These are phyloP conservation scores for Gossypium davidsonii DNA, from an alignment of 441 rosid species.

Conservation along the genomic window DNA sequence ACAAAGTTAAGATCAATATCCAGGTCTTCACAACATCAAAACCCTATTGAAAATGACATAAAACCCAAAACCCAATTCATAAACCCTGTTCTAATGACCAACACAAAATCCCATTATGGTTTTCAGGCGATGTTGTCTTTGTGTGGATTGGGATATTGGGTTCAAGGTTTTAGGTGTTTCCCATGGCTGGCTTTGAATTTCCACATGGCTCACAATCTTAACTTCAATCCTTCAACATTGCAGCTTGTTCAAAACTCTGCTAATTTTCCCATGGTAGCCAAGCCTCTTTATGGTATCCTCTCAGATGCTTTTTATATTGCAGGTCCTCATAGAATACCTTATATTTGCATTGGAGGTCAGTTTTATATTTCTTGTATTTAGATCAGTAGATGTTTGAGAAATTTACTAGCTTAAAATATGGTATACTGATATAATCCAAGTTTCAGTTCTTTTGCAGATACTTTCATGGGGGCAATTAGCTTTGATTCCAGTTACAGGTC, in stretches of 20 bases:
- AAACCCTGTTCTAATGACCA: slow-evolving; percentile 22
- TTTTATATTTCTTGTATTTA: neutral
- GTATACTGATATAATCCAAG: slow-evolving; percentile 10
- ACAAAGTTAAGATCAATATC: slow-evolving; percentile 8
- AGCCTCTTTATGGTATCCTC: slow-evolving; percentile 71
- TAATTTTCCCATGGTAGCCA: slow-evolving; percentile 73
- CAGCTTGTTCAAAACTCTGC: slow-evolving; percentile 73
- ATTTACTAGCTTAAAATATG: no score
- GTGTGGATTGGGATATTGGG: slow-evolving; percentile 78
- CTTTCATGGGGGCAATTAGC: slow-evolving; percentile 70
- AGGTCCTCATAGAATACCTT: slow-evolving; percentile 65
- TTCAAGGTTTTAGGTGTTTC: slow-evolving; percentile 78
- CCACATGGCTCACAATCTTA: slow-evolving; percentile 64
- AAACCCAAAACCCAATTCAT: slow-evolving; percentile 22
- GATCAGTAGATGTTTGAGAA: neutral
- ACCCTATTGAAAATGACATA: slow-evolving; percentile 11
- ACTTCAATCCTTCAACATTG: slow-evolving; percentile 54
- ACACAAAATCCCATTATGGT: slow-evolving; percentile 32
- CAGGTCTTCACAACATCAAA: slow-evolving; percentile 14
- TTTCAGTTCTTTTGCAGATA: slow-evolving; percentile 59
- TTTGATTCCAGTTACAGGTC: slow-evolving; percentile 39
- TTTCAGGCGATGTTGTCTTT: slow-evolving; percentile 34
- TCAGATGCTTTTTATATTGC: slow-evolving; percentile 63
- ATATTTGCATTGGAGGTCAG: slow-evolving; percentile 67
- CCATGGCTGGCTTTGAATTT: slow-evolving; percentile 86